These are phyloP conservation scores for Platanthera zijinensis DNA, from an alignment of 106 monocot species.

Conservation along the genomic window DNA sequence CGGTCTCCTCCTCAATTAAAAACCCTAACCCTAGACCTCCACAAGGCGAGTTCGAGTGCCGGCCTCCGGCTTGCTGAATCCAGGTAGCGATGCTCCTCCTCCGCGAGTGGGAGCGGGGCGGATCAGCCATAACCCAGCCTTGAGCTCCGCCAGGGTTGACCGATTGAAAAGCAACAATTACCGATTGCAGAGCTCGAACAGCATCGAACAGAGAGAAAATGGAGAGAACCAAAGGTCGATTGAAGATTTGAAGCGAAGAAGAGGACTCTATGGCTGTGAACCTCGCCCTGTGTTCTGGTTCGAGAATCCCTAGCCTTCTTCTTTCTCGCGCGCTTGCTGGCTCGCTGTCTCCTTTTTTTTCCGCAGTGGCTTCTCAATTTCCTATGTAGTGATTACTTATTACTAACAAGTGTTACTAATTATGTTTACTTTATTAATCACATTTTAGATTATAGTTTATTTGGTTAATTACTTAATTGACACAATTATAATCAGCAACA, in stretches of 20 bases:
- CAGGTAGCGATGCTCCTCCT: slow-evolving; percentile 1
- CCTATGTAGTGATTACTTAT: background rate
- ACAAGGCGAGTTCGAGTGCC: background rate
- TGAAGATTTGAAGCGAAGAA: background rate
- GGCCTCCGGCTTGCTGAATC: background rate
- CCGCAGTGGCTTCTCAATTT: background rate
- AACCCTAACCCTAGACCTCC: slow-evolving; percentile 21
- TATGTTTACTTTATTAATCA: too few species aligned
- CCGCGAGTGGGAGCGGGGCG: slow-evolving; percentile 21
- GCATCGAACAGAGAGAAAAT: background rate
- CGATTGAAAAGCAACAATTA: background rate
- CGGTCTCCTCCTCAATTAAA: slow-evolving; percentile 8
- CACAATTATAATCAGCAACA: too few species aligned
- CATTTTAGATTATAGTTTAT: too few species aligned
- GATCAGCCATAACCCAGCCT: slow-evolving; percentile 55
- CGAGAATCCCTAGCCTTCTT: background rate
- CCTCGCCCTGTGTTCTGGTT: background rate
- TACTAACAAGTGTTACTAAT: too few species aligned
- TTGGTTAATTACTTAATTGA: too few species aligned
- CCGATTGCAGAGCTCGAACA: background rate
- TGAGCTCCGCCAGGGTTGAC: slow-evolving; percentile 46
- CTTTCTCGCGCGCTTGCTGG: background rate
- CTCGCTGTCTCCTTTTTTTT: background rate
- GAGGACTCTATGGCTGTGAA: background rate
- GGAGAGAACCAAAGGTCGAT: background rate